A percentile compares a stretch with the other conserved stretches of the same genome.
Conservation (phyloP, 108 stramenopile species). For the Aureococcus anophagefferens region DNA sequence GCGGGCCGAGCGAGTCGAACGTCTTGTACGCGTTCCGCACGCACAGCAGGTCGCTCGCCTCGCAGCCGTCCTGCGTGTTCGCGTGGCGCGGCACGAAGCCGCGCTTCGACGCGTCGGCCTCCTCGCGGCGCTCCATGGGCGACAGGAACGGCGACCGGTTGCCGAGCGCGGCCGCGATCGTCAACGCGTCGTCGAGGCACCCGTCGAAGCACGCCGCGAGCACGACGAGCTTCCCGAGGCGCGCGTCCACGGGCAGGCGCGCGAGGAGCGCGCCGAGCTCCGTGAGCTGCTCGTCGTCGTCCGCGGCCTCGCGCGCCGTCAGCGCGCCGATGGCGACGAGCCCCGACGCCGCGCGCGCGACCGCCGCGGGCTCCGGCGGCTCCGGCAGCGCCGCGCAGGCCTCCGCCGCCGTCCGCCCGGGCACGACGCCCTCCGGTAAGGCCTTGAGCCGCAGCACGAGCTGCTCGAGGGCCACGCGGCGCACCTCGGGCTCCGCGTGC, state of each 20-base stretch:
- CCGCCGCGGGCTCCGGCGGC: slow-evolving; percentile 8
- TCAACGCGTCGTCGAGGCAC: slow-evolving; percentile 41
- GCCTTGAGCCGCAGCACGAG: slow-evolving; percentile 33
- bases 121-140: slow-evolving; percentile 21
- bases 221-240: slow-evolving; percentile 42
- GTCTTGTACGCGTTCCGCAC: slow-evolving; percentile 28
- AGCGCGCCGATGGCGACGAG: slow-evolving; percentile 8
- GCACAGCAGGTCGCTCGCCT: slow-evolving; percentile 30
- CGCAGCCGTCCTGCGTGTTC: background rate
- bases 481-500: slow-evolving; percentile 39
- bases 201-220: slow-evolving; percentile 36
- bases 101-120: slow-evolving; percentile 27
- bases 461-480: slow-evolving; percentile 40
- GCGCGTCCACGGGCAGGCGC: slow-evolving; percentile 40
- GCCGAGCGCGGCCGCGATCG: slow-evolving; percentile 36
- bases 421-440: slow-evolving; percentile 9
- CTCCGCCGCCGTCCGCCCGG: background rate
- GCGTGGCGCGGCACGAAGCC: no score
- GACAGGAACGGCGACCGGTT: slow-evolving; percentile 31
- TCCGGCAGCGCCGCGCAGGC: slow-evolving; percentile 4
- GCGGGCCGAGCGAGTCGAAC: slow-evolving; percentile 12
- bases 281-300: slow-evolving; percentile 20
- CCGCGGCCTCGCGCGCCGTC: background rate
- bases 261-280: slow-evolving; percentile 46
- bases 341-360: background rate